phyloP scores from a whole-genome alignment of 2,329 filamentous ascomycete species.

The Xylariaceae sp. region DNA sequence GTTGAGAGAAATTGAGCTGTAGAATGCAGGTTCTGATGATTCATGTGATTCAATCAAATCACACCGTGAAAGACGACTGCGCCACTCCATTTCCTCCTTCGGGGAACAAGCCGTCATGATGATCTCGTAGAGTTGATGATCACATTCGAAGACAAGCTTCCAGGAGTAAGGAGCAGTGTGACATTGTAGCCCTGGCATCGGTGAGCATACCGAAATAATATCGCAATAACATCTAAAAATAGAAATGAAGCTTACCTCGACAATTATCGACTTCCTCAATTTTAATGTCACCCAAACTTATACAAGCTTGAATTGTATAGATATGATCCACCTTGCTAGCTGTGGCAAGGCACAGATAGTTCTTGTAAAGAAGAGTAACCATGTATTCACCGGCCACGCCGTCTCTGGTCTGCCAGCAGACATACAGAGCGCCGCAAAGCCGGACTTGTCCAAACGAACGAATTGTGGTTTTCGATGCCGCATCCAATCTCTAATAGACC shows the following conservation, averaged over 20 bases:
- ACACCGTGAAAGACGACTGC: constrained; percentile 61
- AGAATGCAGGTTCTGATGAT: constrained; percentile 51
- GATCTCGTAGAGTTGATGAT: constrained; percentile 78
- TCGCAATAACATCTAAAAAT: background rate
- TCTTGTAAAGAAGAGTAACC: constrained; percentile 81
- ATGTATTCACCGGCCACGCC: constrained; percentile 78
- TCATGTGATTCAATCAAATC: constrained; percentile 54
- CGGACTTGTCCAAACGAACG: constrained; percentile 78
- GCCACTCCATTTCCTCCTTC: constrained; percentile 81
- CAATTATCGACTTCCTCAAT: constrained; percentile 77
- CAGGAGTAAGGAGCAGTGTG: constrained; percentile 85
- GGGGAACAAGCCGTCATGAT: constrained; percentile 84
- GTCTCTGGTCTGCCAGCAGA: constrained; percentile 75
- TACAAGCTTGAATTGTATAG: constrained; percentile 75
- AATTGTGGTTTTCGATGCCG: constrained; percentile 65
- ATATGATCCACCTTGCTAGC: constrained; percentile 64
- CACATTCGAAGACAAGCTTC: constrained; percentile 84
- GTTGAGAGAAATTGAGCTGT: constrained; percentile 67
- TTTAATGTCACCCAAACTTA: constrained; percentile 66
- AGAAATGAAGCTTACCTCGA: constrained; percentile 55
- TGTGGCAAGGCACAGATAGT: constrained; percentile 76
- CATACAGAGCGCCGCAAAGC: constrained; percentile 80
- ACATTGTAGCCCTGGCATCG: constrained; percentile 75
- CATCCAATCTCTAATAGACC: constrained; percentile 48
- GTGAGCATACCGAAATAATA: constrained; percentile 21